phyloP scores from a whole-genome alignment of 129 eudicot species.

The Deinandra increscens region DNA sequence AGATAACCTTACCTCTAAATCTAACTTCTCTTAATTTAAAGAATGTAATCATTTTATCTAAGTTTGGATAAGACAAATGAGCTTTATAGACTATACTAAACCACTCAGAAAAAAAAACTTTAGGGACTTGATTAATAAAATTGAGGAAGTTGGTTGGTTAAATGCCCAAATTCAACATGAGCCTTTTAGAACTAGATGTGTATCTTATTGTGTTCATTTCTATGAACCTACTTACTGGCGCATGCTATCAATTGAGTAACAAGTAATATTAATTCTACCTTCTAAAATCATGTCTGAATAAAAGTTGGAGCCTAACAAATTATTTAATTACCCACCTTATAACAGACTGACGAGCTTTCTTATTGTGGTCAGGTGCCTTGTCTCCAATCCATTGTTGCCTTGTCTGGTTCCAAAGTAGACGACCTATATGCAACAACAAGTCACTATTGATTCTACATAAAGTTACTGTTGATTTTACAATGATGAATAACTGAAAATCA shows the following conservation, averaged over 20 bases:
- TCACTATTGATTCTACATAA: background rate
- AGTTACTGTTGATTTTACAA: background rate
- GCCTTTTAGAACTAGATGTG: background rate
- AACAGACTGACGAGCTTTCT: constrained; percentile 51
- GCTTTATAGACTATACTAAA: background rate
- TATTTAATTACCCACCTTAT: constrained; percentile 39
- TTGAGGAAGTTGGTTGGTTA: background rate
- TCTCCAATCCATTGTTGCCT: constrained; percentile 84
- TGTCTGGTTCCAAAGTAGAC: constrained; percentile 82
- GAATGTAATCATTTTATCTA: background rate
- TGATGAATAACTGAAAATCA: background rate
- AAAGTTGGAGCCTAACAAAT: background rate
- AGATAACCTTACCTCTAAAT: too few relatives aligned
- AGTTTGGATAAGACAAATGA: background rate
- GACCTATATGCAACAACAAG: constrained; percentile 41
- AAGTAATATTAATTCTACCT: background rate
- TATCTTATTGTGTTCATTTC: constrained; percentile 1
- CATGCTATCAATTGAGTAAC: background rate
- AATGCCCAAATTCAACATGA: background rate
- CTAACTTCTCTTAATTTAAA: too few relatives aligned
- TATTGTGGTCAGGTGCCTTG: constrained; percentile 39
- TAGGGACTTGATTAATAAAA: background rate
- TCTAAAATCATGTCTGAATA: constrained; percentile 8
- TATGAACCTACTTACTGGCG: background rate
- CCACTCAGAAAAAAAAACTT: background rate